These are phyloP conservation scores for Tulasnella sp. DNA, from an alignment of 768 basidiomycete species.

Conservation along the genomic window DNA sequence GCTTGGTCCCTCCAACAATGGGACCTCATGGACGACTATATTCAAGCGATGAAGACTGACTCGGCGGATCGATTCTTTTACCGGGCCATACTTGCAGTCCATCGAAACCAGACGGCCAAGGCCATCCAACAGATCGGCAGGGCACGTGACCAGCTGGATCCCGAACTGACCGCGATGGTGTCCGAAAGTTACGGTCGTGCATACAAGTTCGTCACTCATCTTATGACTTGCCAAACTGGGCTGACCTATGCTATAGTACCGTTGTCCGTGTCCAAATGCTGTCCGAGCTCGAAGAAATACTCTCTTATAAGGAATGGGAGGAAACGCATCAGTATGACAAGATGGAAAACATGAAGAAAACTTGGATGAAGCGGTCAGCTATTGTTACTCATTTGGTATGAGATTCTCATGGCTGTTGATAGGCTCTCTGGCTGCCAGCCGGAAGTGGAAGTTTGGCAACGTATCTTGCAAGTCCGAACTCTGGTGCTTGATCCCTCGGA, in stretches of 20 bases:
- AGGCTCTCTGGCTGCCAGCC: conserved; percentile 94
- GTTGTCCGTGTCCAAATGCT: conserved; percentile 98
- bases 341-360: conserved; percentile 81
- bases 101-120: conserved; percentile 91
- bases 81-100: conserved; percentile 87
- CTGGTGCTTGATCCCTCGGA: conserved; percentile 88
- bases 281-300: conserved; percentile 95
- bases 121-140: conserved; percentile 83
- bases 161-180: conserved; percentile 81
- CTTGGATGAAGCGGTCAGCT: conserved; percentile 88
- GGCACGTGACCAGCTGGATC: conserved; percentile 84
- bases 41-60: conserved; percentile 82
- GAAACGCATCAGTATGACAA: conserved; percentile 87
- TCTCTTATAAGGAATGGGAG: conserved; percentile 68
- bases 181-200: conserved; percentile 96
- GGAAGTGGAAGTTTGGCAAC: conserved; percentile 98
- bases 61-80: conserved; percentile 94
- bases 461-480: conserved; percentile 90
- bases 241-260: conserved; percentile 39
- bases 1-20: conserved; percentile 96
- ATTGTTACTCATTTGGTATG: neutral
- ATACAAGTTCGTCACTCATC: conserved; percentile 60
- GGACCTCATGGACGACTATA: conserved; percentile 98
- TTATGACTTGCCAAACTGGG: neutral
- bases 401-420: neutral